phyloP scores from a whole-genome alignment of 179 eudicot genomes.

The Patellifolia procumbens region DNA sequence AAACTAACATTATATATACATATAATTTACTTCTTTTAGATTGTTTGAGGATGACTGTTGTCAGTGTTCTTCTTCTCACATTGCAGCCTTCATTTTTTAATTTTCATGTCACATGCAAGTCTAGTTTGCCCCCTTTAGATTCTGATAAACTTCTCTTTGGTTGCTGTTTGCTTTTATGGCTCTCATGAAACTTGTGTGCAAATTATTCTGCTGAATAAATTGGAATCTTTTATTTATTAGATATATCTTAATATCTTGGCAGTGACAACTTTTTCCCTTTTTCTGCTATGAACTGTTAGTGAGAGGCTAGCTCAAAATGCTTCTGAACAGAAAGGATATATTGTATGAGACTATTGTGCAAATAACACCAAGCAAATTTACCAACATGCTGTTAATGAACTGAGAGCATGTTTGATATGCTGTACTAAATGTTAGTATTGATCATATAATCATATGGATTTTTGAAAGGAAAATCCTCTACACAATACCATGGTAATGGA shows the following conservation, averaged over 20 bases:
- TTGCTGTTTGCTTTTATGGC: not conserved
- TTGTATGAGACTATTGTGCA: too few relatives aligned
- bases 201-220: not conserved
- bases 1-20: slow-evolving; percentile 18
- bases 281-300: not conserved
- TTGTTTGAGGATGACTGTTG: slow-evolving; percentile 24
- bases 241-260: too few relatives aligned
- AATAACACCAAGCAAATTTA: too few relatives aligned
- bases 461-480: too few relatives aligned
- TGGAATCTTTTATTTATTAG: not conserved
- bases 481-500: too few relatives aligned
- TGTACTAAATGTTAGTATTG: too few relatives aligned
- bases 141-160: not conserved
- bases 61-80: slow-evolving; percentile 29
- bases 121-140: slow-evolving; percentile 13
- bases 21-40: slow-evolving; percentile 12
- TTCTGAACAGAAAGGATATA: too few relatives aligned
- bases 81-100: slow-evolving; percentile 26
- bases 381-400: too few relatives aligned
- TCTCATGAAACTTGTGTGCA: not conserved
- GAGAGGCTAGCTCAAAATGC: not conserved
- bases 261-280: too few relatives aligned
- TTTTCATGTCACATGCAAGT: slow-evolving; percentile 20
- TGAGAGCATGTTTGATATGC: too few relatives aligned
- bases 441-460: too few relatives aligned